Base-by-base conservation (phyloP, 1,284 basidiomycete genomes). In the Fistulinella cinereoalba region DNA sequence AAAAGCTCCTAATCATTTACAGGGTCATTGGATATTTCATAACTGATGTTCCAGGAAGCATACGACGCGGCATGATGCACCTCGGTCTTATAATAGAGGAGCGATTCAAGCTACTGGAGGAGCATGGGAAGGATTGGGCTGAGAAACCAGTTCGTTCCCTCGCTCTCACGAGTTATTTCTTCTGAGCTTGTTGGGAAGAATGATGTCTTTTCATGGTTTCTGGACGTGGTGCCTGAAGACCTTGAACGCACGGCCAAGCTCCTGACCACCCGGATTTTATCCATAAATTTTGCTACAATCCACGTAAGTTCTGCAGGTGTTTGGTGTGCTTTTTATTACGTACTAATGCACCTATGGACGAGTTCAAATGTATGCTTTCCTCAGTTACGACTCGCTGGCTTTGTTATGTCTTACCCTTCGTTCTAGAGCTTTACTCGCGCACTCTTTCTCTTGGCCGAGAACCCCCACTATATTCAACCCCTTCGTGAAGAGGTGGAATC, bases 401-500 rank as follows among this genome's bases (percentile, higher is more conserved):
- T 33, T 8, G 4, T 24, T 32, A 6, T 19, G 9, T n/a, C 41
- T 13, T n/a, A 19, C 2, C 32, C 10, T 4, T 16, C 24, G 6
- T 6, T 11, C 11, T n/a, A 61, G 61, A 38, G 28, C 15, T 67
- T 73, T 41, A 64, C 66, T 0, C 64, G 71, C 27, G 66, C 64
- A 3, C 50, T 75, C 4, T 67, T 63, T 37, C 56, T 60, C 22
- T 57, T 75, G 6, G 69, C 71, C 0, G 57, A 64, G 1, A 52
- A 69, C 19, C 72, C 70, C 0, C 62, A 71, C 40, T 71, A 66
- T 44, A 48, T 71, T 0, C 46, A 61, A 22, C 62, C 61, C 0
- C 57, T 77, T 19, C 70, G 74, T 6, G 66, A 73, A 39, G 76
- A 77, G 53, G 63, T 72, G 9, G 69, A 73, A n/a, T 25, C 54